Percentiles rank a stretch among this genome's conserved stretches.
Conservation (phyloP, 805 yeast species). For the Barnettozyma vustinii region DNA sequence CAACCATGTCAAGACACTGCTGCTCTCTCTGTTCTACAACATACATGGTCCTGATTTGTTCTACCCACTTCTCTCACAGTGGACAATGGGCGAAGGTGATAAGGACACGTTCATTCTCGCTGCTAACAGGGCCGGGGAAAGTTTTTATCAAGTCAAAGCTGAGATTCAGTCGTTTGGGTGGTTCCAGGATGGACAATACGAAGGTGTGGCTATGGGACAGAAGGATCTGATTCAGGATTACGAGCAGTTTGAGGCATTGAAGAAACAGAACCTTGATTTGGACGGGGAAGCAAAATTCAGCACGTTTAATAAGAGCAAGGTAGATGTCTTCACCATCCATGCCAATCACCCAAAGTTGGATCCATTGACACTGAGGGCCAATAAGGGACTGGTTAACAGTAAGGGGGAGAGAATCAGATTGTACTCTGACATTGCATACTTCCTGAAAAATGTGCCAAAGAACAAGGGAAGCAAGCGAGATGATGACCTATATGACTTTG, state of each 20-base stretch:
- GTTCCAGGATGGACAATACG: background rate
- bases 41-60: background rate
- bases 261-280: background rate
- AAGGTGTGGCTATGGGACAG: background rate
- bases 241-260: background rate
- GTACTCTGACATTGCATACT: constrained; percentile 1
- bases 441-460: background rate
- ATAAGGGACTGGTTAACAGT: background rate
- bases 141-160: background rate
- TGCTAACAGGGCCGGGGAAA: background rate
- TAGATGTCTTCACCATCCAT: constrained; percentile 1
- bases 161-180: constrained; percentile 2
- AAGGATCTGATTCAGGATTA: background rate
- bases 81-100: constrained; percentile 3
- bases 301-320: background rate
- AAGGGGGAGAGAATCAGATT: background rate
- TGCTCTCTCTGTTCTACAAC: background rate
- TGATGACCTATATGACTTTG: constrained; percentile 2
- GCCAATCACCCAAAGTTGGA: constrained; percentile 1
- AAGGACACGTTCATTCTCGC: constrained; percentile 1
- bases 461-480: background rate
- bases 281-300: background rate
- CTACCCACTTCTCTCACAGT: background rate
- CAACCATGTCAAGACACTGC: background rate
- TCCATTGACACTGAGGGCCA: background rate